Conservation (phyloP, 202 grass and related monocot genomes). For the Zizania palustris region DNA sequence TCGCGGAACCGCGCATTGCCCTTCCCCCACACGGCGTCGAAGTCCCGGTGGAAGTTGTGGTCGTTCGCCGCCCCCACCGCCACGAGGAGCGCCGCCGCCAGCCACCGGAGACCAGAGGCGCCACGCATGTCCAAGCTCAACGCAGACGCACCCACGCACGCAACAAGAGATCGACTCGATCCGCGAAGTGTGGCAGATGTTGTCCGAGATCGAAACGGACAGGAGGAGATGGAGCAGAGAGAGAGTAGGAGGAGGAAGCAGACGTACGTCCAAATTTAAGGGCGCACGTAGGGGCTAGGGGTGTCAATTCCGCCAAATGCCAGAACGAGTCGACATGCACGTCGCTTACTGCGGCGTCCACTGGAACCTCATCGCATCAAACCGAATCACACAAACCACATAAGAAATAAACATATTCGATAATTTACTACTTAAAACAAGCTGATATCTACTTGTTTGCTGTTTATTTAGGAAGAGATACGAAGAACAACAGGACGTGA, state of each 20-base stretch:
- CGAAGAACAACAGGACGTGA: neutral
- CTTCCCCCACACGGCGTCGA: slow-evolving; percentile 63
- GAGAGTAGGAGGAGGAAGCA: neutral
- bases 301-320: slow-evolving; percentile 39
- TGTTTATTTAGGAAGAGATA: neutral
- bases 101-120: neutral
- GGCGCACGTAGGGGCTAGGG: slow-evolving; percentile 37
- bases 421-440: too few species aligned
- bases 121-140: slow-evolving; percentile 9
- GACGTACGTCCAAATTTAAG: neutral
- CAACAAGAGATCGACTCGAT: neutral
- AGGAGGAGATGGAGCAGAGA: neutral
- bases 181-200: neutral
- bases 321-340: slow-evolving; percentile 20
- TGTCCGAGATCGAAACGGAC: neutral
- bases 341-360: neutral
- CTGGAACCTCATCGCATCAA: neutral
- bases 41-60: slow-evolving; percentile 56
- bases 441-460: too few species aligned
- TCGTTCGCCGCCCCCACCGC: neutral
- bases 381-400: neutral
- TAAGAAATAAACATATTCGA: too few species aligned
- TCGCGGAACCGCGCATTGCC: slow-evolving; percentile 60
- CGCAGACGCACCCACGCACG: too few species aligned
- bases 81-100: neutral